These are phyloP conservation scores for Verticillium zaregamsianum DNA, from an alignment of 2,329 filamentous ascomycete genomes.

Conservation along the genomic window DNA sequence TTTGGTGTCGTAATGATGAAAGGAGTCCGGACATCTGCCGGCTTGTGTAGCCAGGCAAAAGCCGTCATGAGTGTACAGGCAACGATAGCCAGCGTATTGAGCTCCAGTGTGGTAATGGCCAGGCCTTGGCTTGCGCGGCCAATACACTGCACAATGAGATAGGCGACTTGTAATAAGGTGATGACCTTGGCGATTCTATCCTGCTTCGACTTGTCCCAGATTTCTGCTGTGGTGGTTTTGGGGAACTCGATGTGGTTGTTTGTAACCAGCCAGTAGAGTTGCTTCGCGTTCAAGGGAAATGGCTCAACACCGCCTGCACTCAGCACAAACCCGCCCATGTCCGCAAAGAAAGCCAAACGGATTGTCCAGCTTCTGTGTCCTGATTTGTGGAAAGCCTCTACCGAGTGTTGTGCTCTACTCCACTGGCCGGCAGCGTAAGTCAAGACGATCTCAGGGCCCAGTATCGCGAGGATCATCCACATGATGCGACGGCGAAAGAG, in stretches of 20 bases:
- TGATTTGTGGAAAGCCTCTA: slow-evolving; percentile 8
- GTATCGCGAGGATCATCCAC: slow-evolving; percentile 16
- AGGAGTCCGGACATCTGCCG: slow-evolving; percentile 7
- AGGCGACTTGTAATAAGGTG: slow-evolving; percentile 14
- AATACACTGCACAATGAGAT: slow-evolving; percentile 12
- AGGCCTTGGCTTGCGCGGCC: slow-evolving; percentile 9
- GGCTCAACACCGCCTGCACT: slow-evolving; percentile 7
- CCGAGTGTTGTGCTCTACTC: slow-evolving; percentile 12
- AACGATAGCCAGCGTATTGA: slow-evolving; percentile 5
- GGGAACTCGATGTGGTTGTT: slow-evolving; percentile 12
- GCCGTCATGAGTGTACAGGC: slow-evolving; percentile 14
- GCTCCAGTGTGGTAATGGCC: slow-evolving; percentile 15
- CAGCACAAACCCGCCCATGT: slow-evolving; percentile 22
- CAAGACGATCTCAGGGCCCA: slow-evolving; percentile 15
- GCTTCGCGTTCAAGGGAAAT: slow-evolving; percentile 18
- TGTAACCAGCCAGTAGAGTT: slow-evolving; percentile 15
- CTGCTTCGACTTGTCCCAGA: slow-evolving; percentile 19
- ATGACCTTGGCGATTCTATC: slow-evolving; percentile 16
- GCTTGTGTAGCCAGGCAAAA: slow-evolving; percentile 16
- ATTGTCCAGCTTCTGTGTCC: slow-evolving; percentile 19
- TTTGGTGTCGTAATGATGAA: slow-evolving; percentile 1
- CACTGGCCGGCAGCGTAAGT: slow-evolving; percentile 18
- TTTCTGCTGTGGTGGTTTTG: slow-evolving; percentile 10
- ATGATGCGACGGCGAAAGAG: slow-evolving; percentile 7
- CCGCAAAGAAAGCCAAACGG: slow-evolving; percentile 18